Base-by-base conservation (phyloP, 2,329 filamentous ascomycete species). In the Ceratocystis cubensis region DNA sequence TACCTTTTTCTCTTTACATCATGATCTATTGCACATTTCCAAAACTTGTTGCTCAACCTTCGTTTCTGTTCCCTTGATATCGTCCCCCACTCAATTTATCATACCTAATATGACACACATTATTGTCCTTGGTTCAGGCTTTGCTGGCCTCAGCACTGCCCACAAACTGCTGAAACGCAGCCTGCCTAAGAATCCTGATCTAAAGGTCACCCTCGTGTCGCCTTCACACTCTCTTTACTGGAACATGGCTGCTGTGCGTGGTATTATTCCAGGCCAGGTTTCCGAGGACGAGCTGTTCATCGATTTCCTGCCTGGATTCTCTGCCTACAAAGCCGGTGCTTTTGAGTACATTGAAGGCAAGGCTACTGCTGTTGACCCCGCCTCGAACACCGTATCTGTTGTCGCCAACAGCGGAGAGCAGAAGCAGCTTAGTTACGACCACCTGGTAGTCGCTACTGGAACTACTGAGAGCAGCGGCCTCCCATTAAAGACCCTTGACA, bases 311-410 rank as follows among this genome's bases (percentile, higher is more conserved):
- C 75, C 79, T 5, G 75, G 74, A 15, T 84, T 85, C 72, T 72
- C 76, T 25, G 73, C 78, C 53, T 84, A 83, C 70, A 74, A 78
- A 0, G 65, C 73, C 1, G 73, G 72, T 28, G 75, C 76, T 64
- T 84, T 84, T 70, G 80, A 83, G 71, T 80, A 82, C 70, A 72
- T 85, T 28, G 70, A 77, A 48, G 83, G 80, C 59, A 75, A 75
- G 45, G 83, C 82, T 53, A 73, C 76, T 13, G 69, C 71, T 10
- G 71, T 84, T 2, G 77, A 80, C 59, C 72, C 77, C 0, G 72
- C 72, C 2, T 69, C 69, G 59, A 80, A 79, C 69, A 74, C 72
- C 0, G 78, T 84, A 28, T 72, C 71, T 1, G 75, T 83, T 15
- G 69, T 73, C 25, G 72, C 75, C 41, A 74, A 73, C 57, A 75